Evolutionary conservation across 768 basidiomycete species (phyloP).

Genomic region (Hypholoma sublateritium): DNA sequence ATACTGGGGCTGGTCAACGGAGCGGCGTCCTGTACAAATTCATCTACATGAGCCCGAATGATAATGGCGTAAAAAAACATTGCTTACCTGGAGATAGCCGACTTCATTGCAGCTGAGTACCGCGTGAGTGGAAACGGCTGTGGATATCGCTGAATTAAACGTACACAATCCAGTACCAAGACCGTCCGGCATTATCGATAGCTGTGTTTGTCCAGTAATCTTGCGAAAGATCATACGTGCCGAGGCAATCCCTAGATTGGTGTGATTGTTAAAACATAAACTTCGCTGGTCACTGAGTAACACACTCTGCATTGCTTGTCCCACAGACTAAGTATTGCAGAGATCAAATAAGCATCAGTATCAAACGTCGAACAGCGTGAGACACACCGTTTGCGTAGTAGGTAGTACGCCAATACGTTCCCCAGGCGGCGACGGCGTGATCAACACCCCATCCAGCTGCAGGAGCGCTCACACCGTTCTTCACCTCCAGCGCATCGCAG

Average conservation of each 20-base stretch:
- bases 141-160: conserved; percentile 11
- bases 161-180: conserved; percentile 75
- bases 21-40: conserved; percentile 36
- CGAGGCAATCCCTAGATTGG: conserved; percentile 37
- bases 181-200: conserved; percentile 55
- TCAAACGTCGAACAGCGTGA: not conserved
- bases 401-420: conserved; percentile 50
- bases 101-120: conserved; percentile 65
- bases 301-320: conserved; percentile 45
- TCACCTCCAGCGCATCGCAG: conserved; percentile 69
- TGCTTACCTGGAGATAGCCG: conserved; percentile 51
- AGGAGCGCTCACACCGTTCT: conserved; percentile 50
- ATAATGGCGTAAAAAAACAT: not conserved
- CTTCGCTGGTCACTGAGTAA: not conserved
- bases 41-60: not conserved
- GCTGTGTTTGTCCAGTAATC: conserved; percentile 52
- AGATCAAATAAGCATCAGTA: not conserved
- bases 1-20: conserved; percentile 40
- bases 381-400: conserved; percentile 49
- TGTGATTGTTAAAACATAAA: conserved; percentile 1
- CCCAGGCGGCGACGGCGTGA: conserved; percentile 62
- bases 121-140: not conserved
- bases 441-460: conserved; percentile 60
- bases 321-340: conserved; percentile 54
- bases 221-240: conserved; percentile 38